Evolutionary conservation across 2,329 filamentous ascomycete genomes (phyloP).

Genomic region (Piedraia hortae): DNA sequence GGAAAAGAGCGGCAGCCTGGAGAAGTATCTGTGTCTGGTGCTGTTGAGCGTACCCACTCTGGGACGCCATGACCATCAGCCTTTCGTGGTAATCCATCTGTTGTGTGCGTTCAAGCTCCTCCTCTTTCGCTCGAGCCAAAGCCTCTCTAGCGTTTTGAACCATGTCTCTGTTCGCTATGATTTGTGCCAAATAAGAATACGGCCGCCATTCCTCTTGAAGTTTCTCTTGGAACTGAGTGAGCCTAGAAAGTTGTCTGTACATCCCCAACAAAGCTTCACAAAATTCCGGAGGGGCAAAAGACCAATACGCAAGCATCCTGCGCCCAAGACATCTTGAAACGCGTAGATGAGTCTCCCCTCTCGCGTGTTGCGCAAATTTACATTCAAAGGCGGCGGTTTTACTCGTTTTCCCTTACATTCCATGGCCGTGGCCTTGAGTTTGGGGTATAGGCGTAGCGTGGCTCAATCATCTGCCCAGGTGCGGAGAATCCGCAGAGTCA

Average conservation of each 20-base stretch:
- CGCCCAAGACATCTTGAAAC: conserved; percentile 11
- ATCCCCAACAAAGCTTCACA: conserved; percentile 8
- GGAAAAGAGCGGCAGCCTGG: no score
- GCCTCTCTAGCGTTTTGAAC: conserved; percentile 7
- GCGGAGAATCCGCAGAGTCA: conserved; percentile 4
- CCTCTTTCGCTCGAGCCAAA: conserved; percentile 4
- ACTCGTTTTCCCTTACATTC: conserved; percentile 6
- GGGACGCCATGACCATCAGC: no score
- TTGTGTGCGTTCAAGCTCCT: conserved; percentile 5
- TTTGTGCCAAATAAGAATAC: conserved; percentile 11
- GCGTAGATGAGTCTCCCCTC: conserved; percentile 10
- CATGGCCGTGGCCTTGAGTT: conserved; percentile 2
- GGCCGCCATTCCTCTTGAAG: conserved; percentile 7
- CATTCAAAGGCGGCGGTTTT: conserved; percentile 6
- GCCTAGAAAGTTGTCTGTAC: conserved; percentile 11
- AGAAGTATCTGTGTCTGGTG: conserved; percentile 5
- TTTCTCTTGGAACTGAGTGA: conserved; percentile 9
- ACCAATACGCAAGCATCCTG: conserved; percentile 10
- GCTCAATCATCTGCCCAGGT: conserved; percentile 4
- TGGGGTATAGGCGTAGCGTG: conserved; percentile 1
- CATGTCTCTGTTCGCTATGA: conserved; percentile 6
- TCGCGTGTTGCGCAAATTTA: conserved; percentile 7
- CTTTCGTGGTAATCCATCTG: no score
- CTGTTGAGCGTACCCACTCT: conserved; percentile 5
- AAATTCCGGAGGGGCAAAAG: conserved; percentile 5